These are phyloP conservation scores for Starmerella stigmatis DNA, from an alignment of 805 yeast genomes.

Conservation along the genomic window DNA sequence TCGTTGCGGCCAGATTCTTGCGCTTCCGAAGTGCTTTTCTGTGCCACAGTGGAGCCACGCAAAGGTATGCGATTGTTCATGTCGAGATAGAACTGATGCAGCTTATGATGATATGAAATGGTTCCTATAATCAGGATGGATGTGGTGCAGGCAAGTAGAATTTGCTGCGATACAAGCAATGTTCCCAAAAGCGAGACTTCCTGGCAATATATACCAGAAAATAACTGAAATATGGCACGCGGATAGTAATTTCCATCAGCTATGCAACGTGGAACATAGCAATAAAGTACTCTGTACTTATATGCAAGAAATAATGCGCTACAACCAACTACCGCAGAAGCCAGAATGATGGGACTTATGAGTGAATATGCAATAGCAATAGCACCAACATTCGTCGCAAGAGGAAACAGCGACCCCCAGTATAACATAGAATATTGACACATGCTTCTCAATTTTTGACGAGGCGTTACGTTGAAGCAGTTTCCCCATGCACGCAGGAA, in stretches of 20 bases:
- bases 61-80: conserved; percentile 35
- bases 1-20: neutral
- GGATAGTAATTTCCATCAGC: conserved; percentile 58
- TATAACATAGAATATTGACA: conserved; percentile 39
- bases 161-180: conserved; percentile 47
- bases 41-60: neutral
- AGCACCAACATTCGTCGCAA: conserved; percentile 63
- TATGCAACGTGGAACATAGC: conserved; percentile 29
- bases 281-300: conserved; percentile 56
- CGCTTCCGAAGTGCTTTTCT: neutral
- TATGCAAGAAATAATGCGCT: conserved; percentile 50
- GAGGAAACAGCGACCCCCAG: conserved; percentile 76
- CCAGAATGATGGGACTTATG: conserved; percentile 65
- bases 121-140: conserved; percentile 43
- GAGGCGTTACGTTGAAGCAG: conserved; percentile 48
- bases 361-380: conserved; percentile 71
- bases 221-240: conserved; percentile 61
- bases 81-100: conserved; percentile 37
- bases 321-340: conserved; percentile 50
- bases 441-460: conserved; percentile 41
- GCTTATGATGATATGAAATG: conserved; percentile 44
- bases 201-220: conserved; percentile 70
- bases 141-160: conserved; percentile 47
- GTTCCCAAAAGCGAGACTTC: conserved; percentile 71
- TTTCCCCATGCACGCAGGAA: conserved; percentile 33